A percentile compares a stretch with the other conserved stretches of the same genome.
Evolutionary conservation across 495 filamentous ascomycete species (phyloP).

Genomic region (Trypethelium eluteriae): DNA sequence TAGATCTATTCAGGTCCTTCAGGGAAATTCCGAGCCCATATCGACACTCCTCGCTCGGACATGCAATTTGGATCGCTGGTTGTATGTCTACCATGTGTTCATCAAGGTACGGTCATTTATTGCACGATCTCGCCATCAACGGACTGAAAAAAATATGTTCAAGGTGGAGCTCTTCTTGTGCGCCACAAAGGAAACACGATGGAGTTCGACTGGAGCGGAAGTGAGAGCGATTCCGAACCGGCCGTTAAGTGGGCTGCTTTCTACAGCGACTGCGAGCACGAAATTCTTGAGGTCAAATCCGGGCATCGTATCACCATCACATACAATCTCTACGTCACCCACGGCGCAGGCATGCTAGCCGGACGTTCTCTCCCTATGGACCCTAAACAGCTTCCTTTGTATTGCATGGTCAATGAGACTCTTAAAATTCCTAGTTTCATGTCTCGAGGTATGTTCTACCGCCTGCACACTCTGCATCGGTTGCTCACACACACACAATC

Average conservation of each 20-base stretch:
- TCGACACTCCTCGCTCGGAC: slow-evolving; percentile 47
- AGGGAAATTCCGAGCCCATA: slow-evolving; percentile 46
- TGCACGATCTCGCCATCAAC: no score
- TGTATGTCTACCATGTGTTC: slow-evolving; percentile 43
- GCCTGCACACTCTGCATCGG: neutral
- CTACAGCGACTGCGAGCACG: slow-evolving; percentile 55
- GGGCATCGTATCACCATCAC: slow-evolving; percentile 52
- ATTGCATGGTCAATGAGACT: neutral
- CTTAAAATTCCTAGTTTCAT: slow-evolving; percentile 14
- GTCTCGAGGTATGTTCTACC: neutral
- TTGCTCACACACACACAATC: neutral
- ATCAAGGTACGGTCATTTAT: slow-evolving; percentile 34
- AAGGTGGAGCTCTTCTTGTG: slow-evolving; percentile 34
- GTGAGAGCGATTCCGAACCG: slow-evolving; percentile 16
- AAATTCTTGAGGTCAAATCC: slow-evolving; percentile 46
- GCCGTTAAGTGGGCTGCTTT: slow-evolving; percentile 52
- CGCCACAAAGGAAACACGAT: slow-evolving; percentile 32
- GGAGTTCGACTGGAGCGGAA: slow-evolving; percentile 40
- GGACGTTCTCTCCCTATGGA: neutral
- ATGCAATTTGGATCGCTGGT: slow-evolving; percentile 51
- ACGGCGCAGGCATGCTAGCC: slow-evolving; percentile 17
- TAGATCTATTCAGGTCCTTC: slow-evolving; percentile 47
- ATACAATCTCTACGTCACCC: slow-evolving; percentile 47
- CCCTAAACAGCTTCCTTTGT: slow-evolving; percentile 13
- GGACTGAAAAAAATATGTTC: neutral